Evolutionary conservation across 768 basidiomycete species (phyloP), one percentile per base, ranked within the genome.

Genomic region (Tulasnella sp.): DNA sequence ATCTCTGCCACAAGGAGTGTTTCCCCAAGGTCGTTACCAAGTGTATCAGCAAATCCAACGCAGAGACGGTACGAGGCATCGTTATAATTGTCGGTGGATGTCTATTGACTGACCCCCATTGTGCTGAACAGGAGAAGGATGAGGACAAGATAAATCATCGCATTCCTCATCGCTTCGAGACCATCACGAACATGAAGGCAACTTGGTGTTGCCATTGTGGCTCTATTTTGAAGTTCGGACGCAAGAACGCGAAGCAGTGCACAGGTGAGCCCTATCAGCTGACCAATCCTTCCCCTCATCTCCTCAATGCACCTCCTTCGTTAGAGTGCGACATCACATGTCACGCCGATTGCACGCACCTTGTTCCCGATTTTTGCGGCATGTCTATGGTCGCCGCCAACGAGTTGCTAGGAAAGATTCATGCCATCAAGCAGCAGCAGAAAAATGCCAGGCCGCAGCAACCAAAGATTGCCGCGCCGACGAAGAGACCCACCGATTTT

Each of bases 201-300:
- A 97, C 94, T 68, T 99, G 96, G 96, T 99, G 96, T 72, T 99
- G 96, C 70, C 96, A 99, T 70, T 99, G 96, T 70, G 96, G 96
- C 63, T 96, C 93, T 68, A 93, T 99, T 80, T 80, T 96, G 24
- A 93, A 96, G 57, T 80, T 98, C 49, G 94, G 94, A 53, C 84
- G 93, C 64, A 98, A 98, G 77, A 94, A 97, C 70, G 87, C 94
- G 21, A 83, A 92, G 58, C 87, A 87, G 71, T 99, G 96, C 70
- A 84, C 89, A 0, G 73, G 73, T 73, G 22, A 57, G 72, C 59
- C 24, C 29, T 29, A 52, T 41, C 10, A 4, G 24, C 21, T n/a
- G 10, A 22, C 31, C 21, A 9, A n/a, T 24, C 9, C 12, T 57
- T 30, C 22, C 12, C 27, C 21, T 15, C 38, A 38, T 38, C 1